Evolutionary conservation across 2,329 filamentous ascomycete species (phyloP).

Genomic region (Fusarium sp.): DNA sequence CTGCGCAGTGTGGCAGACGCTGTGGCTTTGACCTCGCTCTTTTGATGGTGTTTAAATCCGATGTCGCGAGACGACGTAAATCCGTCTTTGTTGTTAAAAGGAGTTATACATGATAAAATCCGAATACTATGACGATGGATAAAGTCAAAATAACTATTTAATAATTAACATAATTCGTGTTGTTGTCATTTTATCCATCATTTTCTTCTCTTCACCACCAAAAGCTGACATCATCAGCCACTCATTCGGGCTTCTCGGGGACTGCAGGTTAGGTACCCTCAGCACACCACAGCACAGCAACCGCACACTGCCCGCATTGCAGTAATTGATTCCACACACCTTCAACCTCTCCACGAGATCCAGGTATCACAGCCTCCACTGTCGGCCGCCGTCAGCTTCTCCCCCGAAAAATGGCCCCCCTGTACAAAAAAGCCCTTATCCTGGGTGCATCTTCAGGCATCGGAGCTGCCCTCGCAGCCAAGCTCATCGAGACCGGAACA

Average conservation of each 20-base stretch:
- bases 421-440: conserved; percentile 54
- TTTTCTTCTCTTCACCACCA: not conserved
- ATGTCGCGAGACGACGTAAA: not conserved
- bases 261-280: not conserved
- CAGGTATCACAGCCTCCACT: conserved; percentile 17
- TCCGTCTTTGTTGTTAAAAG: not conserved
- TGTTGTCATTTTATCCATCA: not conserved
- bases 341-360: not conserved
- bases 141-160: not conserved
- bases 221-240: conserved; percentile 10
- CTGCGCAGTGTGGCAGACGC: not conserved
- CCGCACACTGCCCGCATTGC: not conserved
- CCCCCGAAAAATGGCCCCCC: conserved; percentile 36
- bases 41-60: not conserved
- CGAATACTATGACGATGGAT: not conserved
- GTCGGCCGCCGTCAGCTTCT: not conserved
- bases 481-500: conserved; percentile 56
- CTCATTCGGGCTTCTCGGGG: not conserved
- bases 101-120: not conserved
- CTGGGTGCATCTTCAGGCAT: conserved; percentile 52
- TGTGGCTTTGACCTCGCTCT: not conserved
- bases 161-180: not conserved
- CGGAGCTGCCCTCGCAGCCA: conserved; percentile 48
- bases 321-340: not conserved
- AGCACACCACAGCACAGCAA: not conserved